Evolutionary conservation across 805 yeast species (phyloP).

Genomic region (Debaryomyces tyrocola): DNA sequence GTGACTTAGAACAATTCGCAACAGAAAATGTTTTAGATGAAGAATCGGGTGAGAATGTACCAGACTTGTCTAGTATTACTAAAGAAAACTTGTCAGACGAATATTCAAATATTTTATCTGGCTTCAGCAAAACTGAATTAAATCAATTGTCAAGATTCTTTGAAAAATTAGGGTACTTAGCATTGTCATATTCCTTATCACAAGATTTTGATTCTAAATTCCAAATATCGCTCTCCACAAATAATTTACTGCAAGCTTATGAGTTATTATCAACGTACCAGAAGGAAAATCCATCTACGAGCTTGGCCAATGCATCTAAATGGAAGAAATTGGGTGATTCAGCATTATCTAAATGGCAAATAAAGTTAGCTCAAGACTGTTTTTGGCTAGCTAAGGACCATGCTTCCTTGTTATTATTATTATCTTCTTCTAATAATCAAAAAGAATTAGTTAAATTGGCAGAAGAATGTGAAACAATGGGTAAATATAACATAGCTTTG

Average conservation of each 20-base stretch:
- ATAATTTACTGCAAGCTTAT: slow-evolving; percentile 69
- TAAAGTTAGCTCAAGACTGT: slow-evolving; percentile 76
- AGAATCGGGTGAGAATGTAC: slow-evolving; percentile 38
- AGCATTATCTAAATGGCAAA: slow-evolving; percentile 75
- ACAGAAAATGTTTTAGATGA: slow-evolving; percentile 28
- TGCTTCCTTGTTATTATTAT: slow-evolving; percentile 76
- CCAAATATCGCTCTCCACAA: slow-evolving; percentile 81
- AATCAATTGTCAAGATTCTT: slow-evolving; percentile 86
- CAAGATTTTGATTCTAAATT: slow-evolving; percentile 90
- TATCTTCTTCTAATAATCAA: slow-evolving; percentile 77
- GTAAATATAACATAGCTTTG: slow-evolving; percentile 88
- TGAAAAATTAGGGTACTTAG: slow-evolving; percentile 86
- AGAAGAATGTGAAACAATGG: slow-evolving; percentile 61
- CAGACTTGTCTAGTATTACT: slow-evolving; percentile 33
- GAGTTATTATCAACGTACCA: slow-evolving; percentile 39
- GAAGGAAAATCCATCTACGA: slow-evolving; percentile 49
- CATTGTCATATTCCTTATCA: slow-evolving; percentile 80
- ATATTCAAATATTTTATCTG: slow-evolving; percentile 50
- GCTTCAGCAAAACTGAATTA: slow-evolving; percentile 63
- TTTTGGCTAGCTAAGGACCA: slow-evolving; percentile 78
- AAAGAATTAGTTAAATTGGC: slow-evolving; percentile 64
- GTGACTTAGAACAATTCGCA: slow-evolving; percentile 75
- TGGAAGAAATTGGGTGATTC: slow-evolving; percentile 94
- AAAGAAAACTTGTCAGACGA: slow-evolving; percentile 62
- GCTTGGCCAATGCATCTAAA: slow-evolving; percentile 44